These are phyloP conservation scores for Marchantia polymorpha DNA, from an alignment of 225 moss, liverwort and hornwort species.

Conservation along the genomic window DNA sequence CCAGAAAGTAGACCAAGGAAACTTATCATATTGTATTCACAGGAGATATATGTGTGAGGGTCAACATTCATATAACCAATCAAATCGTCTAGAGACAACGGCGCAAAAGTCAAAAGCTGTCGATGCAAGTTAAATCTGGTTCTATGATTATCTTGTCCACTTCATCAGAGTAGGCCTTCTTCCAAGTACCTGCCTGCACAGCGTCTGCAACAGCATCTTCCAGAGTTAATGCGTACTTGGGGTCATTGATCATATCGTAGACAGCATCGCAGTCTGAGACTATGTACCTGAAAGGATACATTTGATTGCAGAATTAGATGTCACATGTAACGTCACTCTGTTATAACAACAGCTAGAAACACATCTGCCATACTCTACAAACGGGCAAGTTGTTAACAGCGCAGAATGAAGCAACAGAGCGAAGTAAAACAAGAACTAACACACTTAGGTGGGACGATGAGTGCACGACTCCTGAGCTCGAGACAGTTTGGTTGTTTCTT, in stretches of 20 bases:
- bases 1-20: not conserved
- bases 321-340: not conserved
- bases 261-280: slow-evolving; percentile 96
- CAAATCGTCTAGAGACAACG: not conserved
- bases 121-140: too few species aligned
- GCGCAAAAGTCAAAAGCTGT: not conserved
- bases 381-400: not conserved
- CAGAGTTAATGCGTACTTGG: slow-evolving; percentile 57
- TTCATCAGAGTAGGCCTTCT: not conserved
- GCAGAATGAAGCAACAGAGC: not conserved
- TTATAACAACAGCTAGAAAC: not conserved
- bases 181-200: slow-evolving; percentile 56
- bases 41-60: not conserved
- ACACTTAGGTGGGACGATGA: too few species aligned
- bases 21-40: not conserved
- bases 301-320: not conserved
- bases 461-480: too few species aligned
- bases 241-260: slow-evolving; percentile 72
- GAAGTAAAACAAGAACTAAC: not conserved
- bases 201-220: slow-evolving; percentile 87
- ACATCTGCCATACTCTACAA: not conserved
- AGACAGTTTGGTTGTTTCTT: not conserved
- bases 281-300: slow-evolving; percentile 56
- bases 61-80: not conserved
- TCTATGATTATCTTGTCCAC: not conserved